phyloP scores from a whole-genome alignment of 169 alveolate species.

The Hepatocystis sp. region DNA sequence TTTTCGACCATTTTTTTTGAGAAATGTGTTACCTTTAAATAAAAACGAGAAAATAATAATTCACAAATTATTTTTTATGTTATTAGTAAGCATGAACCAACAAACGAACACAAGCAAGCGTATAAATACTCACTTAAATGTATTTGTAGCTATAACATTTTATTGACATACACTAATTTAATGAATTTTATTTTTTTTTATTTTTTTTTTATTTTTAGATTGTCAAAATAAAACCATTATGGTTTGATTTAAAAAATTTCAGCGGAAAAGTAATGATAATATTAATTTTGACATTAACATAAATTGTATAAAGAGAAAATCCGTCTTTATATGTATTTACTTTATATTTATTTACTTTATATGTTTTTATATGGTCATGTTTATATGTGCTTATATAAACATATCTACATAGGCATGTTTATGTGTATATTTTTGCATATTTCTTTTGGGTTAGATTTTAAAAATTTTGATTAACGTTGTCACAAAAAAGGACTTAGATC shows the following conservation, averaged over 20 bases:
- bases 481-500: slow-evolving; percentile 61
- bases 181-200: background rate
- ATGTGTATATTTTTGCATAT: background rate
- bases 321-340: too few species aligned
- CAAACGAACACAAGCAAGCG: background rate
- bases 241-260: slow-evolving; percentile 55
- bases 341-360: too few species aligned
- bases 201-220: slow-evolving; percentile 10
- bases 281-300: too few species aligned
- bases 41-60: slow-evolving; percentile 40
- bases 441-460: slow-evolving; percentile 24
- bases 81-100: slow-evolving; percentile 8
- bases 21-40: slow-evolving; percentile 29
- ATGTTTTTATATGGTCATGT: too few species aligned
- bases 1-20: slow-evolving; percentile 56
- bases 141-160: background rate
- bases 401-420: slow-evolving; percentile 1
- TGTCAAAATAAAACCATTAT: slow-evolving; percentile 70
- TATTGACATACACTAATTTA: background rate
- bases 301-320: too few species aligned
- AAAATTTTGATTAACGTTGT: slow-evolving; percentile 55
- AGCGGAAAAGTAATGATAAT: slow-evolving; percentile 28
- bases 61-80: slow-evolving; percentile 46
- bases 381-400: background rate
- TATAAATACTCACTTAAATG: background rate